phyloP scores from a whole-genome alignment of 768 basidiomycete species.

The Tricholoma matsutake region DNA sequence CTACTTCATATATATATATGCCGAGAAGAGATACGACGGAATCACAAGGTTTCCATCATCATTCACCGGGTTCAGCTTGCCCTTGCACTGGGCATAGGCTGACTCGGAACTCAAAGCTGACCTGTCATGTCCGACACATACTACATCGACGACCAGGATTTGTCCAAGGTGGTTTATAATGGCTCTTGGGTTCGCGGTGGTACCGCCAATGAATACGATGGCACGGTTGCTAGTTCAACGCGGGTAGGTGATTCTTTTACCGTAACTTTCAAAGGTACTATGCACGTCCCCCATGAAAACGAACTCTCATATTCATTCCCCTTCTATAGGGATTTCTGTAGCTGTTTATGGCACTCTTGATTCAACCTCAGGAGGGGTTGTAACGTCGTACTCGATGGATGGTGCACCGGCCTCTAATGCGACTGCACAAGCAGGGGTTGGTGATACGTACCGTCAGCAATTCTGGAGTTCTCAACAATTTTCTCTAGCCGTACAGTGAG shows the following conservation, averaged over 20 bases:
- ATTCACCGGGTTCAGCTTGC: no score
- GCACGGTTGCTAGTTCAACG: slow-evolving; percentile 33
- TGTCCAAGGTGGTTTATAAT: slow-evolving; percentile 25
- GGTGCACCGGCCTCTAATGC: slow-evolving; percentile 22
- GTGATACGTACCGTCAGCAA: slow-evolving; percentile 29
- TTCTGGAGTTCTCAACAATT: slow-evolving; percentile 33
- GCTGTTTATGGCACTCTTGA: slow-evolving; percentile 35
- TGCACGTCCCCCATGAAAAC: not conserved
- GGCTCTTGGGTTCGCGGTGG: slow-evolving; percentile 34
- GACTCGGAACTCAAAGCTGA: not conserved
- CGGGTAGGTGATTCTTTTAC: slow-evolving; percentile 31
- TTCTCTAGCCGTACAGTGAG: slow-evolving; percentile 29
- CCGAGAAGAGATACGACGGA: no score
- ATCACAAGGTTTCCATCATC: no score
- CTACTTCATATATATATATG: no score
- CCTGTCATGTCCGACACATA: slow-evolving; percentile 18
- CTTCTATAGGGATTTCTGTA: slow-evolving; percentile 30
- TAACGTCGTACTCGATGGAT: slow-evolving; percentile 35
- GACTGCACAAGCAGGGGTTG: slow-evolving; percentile 23
- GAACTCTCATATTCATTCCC: not conserved
- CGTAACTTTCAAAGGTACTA: slow-evolving; percentile 32
- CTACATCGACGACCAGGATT: slow-evolving; percentile 36
- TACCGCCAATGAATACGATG: slow-evolving; percentile 19
- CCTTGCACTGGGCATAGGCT: no score
- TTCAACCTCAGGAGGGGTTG: slow-evolving; percentile 31